A percentile compares a stretch with the other conserved stretches of the same genome.
These are phyloP conservation scores for Quercus mongolica DNA, from an alignment of 306 rosid species.

Conservation along the genomic window DNA sequence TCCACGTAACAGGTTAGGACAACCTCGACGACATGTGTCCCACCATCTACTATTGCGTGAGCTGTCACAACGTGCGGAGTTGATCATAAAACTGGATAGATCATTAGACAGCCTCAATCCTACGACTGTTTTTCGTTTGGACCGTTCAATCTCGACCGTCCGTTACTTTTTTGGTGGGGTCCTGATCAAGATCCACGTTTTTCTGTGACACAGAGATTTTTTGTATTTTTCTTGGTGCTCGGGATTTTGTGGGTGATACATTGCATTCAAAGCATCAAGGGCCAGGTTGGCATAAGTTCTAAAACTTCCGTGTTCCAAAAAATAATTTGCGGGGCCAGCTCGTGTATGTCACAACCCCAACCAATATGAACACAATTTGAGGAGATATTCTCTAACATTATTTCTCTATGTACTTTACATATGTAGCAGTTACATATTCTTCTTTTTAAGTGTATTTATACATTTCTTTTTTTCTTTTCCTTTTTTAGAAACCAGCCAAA, in stretches of 20 bases:
- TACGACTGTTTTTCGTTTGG: constrained; percentile 10
- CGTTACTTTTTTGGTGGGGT: not conserved
- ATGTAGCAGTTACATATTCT: too few species aligned
- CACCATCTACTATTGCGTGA: constrained; percentile 49
- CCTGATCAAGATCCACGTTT: constrained; percentile 30
- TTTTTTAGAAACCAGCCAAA: too few species aligned
- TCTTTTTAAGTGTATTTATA: too few species aligned
- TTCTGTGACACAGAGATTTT: constrained; percentile 1
- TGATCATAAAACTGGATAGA: not conserved
- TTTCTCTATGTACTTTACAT: too few species aligned
- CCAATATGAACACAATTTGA: too few species aligned
- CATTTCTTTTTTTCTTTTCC: too few species aligned
- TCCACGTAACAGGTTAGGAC: constrained; percentile 35
- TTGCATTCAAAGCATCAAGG: constrained; percentile 34
- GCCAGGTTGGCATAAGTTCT: constrained; percentile 20
- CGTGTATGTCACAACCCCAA: too few species aligned
- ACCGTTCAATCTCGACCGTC: constrained; percentile 25
- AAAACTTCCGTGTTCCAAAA: not conserved
- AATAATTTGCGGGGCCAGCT: too few species aligned
- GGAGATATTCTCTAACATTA: too few species aligned
- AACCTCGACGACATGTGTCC: constrained; percentile 39
- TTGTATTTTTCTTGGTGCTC: not conserved
- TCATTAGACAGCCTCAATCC: not conserved
- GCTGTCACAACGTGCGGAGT: constrained; percentile 63
- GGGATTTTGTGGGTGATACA: constrained; percentile 49